These are phyloP conservation scores for Spongospora subterranea DNA, from an alignment of 208 protist genomes.

Conservation along the genomic window DNA sequence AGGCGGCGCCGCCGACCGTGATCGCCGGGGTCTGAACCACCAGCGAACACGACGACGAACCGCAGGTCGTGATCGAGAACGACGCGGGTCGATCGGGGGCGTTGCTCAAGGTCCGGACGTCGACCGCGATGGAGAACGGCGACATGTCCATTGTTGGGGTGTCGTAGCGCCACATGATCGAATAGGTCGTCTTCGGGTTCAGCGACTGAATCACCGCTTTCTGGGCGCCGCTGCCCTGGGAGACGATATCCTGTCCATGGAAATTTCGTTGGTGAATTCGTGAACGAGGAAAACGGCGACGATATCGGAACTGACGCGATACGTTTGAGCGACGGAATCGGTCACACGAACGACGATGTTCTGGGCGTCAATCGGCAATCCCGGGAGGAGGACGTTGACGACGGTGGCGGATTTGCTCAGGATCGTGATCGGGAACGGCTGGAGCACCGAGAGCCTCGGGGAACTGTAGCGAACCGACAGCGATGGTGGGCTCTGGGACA, in stretches of 20 bases:
- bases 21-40: not conserved
- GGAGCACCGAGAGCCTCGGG: not conserved
- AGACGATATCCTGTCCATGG: not conserved
- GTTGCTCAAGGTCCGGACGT: not conserved
- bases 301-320: not conserved
- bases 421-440: not conserved
- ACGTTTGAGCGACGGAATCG: not conserved
- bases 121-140: not conserved
- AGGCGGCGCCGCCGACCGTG: not conserved
- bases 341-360: constrained; percentile 1
- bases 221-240: not conserved
- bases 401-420: not conserved
- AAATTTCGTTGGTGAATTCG: not conserved
- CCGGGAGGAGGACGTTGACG: not conserved
- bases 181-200: not conserved
- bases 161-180: not conserved
- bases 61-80: not conserved
- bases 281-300: not conserved
- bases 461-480: not conserved
- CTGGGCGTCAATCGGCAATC: not conserved
- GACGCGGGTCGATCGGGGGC: not conserved
- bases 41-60: constrained; percentile 1
- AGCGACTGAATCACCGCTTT: not conserved
- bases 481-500: not conserved
- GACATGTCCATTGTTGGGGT: constrained; percentile 3